Conservation (phyloP, 2,329 filamentous ascomycete genomes). For the Lasiodiplodia sp. region DNA sequence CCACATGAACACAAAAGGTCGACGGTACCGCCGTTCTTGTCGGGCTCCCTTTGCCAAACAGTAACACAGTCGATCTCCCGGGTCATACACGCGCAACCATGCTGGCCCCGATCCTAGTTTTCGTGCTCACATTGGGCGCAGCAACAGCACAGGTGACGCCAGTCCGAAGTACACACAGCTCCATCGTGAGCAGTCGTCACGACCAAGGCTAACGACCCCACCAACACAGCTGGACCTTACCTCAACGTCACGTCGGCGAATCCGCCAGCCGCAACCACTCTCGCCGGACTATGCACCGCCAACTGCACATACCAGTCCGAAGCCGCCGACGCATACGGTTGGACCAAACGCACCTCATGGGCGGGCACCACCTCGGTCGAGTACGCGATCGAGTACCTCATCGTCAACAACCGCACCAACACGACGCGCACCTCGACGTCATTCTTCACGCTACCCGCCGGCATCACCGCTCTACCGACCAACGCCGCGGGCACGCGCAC, state of each 20-base stretch:
- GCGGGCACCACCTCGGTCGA: neutral
- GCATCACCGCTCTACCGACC: neutral
- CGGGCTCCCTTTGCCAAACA: no score
- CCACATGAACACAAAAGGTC: no score
- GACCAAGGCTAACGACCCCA: no score
- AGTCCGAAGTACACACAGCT: no score
- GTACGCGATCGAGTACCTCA: slow-evolving; percentile 6
- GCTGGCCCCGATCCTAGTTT: no score
- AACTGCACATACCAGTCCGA: slow-evolving; percentile 2
- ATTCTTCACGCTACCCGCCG: neutral
- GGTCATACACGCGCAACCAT: no score
- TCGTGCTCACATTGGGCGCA: no score
- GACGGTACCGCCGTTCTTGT: no score
- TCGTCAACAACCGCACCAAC: slow-evolving; percentile 20
- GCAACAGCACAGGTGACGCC: no score
- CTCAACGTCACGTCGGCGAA: neutral
- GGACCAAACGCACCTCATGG: neutral
- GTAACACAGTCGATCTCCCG: no score
- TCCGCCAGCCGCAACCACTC: neutral
- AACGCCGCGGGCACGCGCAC: slow-evolving; percentile 8
- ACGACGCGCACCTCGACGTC: slow-evolving; percentile 6
- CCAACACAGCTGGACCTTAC: neutral
- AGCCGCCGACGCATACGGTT: neutral
- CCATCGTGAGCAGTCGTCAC: no score
- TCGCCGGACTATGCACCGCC: neutral